phyloP scores from a whole-genome alignment of 768 basidiomycete genomes.

The Leccinum longicurvipes region DNA sequence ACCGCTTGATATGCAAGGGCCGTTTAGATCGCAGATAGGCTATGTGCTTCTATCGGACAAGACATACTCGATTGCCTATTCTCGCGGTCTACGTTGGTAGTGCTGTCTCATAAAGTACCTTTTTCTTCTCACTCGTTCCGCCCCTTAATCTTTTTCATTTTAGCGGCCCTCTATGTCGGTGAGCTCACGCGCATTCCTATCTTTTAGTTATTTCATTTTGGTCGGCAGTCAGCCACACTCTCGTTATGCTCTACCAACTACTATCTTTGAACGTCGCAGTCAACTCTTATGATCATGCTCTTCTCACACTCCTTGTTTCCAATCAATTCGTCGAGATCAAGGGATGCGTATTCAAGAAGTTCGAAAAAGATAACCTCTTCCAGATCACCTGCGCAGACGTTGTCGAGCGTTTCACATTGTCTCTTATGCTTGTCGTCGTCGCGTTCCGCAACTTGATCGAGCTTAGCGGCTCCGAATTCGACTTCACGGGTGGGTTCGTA shows the following conservation, averaged over 20 bases:
- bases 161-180: constrained; percentile 86
- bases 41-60: constrained; percentile 96
- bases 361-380: constrained; percentile 97
- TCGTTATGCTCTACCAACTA: constrained; percentile 96
- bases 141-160: constrained; percentile 78
- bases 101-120: constrained; percentile 58
- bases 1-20: background rate
- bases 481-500: constrained; percentile 65
- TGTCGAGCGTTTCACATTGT: constrained; percentile 92
- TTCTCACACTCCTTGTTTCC: constrained; percentile 89
- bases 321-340: constrained; percentile 99
- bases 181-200: constrained; percentile 21
- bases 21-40: constrained; percentile 82
- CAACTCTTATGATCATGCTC: constrained; percentile 95
- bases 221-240: constrained; percentile 70
- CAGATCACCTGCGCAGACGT: constrained; percentile 99
- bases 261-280: constrained; percentile 95
- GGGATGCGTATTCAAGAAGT: constrained; percentile 98
- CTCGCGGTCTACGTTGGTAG: constrained; percentile 84
- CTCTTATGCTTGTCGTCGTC: constrained; percentile 86
- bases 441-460: constrained; percentile 95
- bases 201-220: background rate
- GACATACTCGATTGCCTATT: constrained; percentile 96
- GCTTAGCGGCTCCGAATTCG: constrained; percentile 85
- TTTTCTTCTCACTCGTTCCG: constrained; percentile 66